Evolutionary conservation across 306 rosid genomes (phyloP).

Genomic region (Malus domestica): DNA sequence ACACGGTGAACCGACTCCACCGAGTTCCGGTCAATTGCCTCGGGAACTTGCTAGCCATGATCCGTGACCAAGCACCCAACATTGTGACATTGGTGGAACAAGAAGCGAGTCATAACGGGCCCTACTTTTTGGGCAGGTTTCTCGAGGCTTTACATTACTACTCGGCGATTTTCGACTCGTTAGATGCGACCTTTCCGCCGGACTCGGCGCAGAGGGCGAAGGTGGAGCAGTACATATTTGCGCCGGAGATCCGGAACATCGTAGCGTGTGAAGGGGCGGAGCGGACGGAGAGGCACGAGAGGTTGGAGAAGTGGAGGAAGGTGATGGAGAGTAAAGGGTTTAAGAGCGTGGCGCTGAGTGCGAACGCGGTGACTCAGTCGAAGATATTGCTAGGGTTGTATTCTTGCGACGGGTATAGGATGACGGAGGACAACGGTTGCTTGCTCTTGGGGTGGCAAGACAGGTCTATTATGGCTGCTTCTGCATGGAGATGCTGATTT

Average conservation of each 20-base stretch:
- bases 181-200: slow-evolving; percentile 78
- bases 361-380: slow-evolving; percentile 86
- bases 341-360: slow-evolving; percentile 60
- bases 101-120: slow-evolving; percentile 90
- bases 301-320: slow-evolving; percentile 88
- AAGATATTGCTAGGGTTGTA: slow-evolving; percentile 75
- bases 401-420: slow-evolving; percentile 70
- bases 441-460: slow-evolving; percentile 90
- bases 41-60: slow-evolving; percentile 51
- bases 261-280: slow-evolving; percentile 74
- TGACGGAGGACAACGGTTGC: slow-evolving; percentile 81
- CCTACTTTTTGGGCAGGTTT: slow-evolving; percentile 72
- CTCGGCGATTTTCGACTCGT: slow-evolving; percentile 77
- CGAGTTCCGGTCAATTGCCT: slow-evolving; percentile 47
- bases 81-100: slow-evolving; percentile 74
- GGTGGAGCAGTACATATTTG: slow-evolving; percentile 87
- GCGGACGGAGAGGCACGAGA: slow-evolving; percentile 79
- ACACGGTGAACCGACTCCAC: slow-evolving; percentile 70
- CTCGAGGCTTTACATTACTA: slow-evolving; percentile 76
- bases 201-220: slow-evolving; percentile 78
- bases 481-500: slow-evolving; percentile 80
- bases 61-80: slow-evolving; percentile 80
- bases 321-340: slow-evolving; percentile 85
- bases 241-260: slow-evolving; percentile 79
- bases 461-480: slow-evolving; percentile 68